These are phyloP conservation scores for Pythium chondricola DNA, from an alignment of 352 stramenopile species.

Conservation along the genomic window DNA sequence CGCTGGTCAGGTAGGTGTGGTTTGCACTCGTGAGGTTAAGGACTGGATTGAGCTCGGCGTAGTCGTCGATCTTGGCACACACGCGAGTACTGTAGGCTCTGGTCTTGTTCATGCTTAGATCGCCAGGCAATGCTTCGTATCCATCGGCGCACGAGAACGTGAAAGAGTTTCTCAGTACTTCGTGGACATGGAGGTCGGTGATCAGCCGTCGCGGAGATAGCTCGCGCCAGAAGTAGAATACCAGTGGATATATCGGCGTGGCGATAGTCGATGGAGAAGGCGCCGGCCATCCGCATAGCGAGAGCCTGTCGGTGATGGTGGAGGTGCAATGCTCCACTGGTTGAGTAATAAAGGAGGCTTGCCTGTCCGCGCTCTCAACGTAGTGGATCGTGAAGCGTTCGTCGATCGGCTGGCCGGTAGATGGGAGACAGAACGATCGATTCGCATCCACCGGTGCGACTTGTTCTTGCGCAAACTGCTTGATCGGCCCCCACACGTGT, in stretches of 20 bases:
- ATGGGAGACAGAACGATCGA: too few relatives aligned
- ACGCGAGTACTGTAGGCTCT: slow-evolving; percentile 1
- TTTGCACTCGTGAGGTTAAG: too few relatives aligned
- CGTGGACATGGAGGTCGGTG: slow-evolving; percentile 1
- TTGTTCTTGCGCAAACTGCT: too few relatives aligned
- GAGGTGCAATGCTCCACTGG: slow-evolving; percentile 1
- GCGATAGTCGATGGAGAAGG: neutral
- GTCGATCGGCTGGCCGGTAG: neutral
- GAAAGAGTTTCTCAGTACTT: neutral
- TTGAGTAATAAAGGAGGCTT: slow-evolving; percentile 12
- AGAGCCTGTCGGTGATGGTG: neutral
- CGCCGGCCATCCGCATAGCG: slow-evolving; percentile 2
- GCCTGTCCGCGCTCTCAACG: neutral
- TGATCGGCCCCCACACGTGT: too few relatives aligned
- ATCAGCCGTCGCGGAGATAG: slow-evolving; percentile 4
- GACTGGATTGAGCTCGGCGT: slow-evolving; percentile 1
- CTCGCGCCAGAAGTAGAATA: slow-evolving; percentile 11
- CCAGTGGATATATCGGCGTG: neutral
- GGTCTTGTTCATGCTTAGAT: slow-evolving; percentile 8
- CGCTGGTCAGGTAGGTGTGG: too few relatives aligned
- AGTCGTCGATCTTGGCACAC: slow-evolving; percentile 2
- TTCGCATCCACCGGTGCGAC: slow-evolving; percentile 2
- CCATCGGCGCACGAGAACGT: neutral
- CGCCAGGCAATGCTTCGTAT: slow-evolving; percentile 1
- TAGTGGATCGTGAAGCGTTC: slow-evolving; percentile 4